Conservation (phyloP, 768 basidiomycete genomes). For the Rhodotorula diobovata region DNA sequence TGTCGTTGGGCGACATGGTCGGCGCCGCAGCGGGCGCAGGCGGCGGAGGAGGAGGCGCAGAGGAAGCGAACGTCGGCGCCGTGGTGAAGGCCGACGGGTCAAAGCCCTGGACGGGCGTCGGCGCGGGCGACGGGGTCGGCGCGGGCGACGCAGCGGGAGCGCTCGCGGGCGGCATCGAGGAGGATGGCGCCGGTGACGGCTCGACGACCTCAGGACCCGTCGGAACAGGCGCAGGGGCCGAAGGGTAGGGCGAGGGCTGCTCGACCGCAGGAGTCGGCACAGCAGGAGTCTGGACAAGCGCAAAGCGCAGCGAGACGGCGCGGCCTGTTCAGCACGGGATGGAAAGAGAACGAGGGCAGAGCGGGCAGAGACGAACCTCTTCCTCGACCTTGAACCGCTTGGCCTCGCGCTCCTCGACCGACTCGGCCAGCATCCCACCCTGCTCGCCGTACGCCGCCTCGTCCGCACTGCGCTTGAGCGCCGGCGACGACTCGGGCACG, state of each 20-base stretch:
- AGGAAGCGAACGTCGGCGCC: slow-evolving; percentile 10
- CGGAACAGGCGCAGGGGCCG: not conserved
- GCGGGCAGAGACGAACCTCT: not conserved
- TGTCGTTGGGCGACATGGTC: slow-evolving; percentile 32
- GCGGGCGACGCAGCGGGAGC: not conserved
- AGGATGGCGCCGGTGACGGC: not conserved
- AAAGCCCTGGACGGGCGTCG: slow-evolving; percentile 16
- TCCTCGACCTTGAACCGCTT: slow-evolving; percentile 34
- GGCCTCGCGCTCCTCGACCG: slow-evolving; percentile 18
- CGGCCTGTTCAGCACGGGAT: not conserved
- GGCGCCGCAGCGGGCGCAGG: slow-evolving; percentile 7
- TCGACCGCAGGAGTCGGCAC: not conserved
- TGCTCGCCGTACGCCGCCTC: slow-evolving; percentile 3
- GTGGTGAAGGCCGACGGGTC: slow-evolving; percentile 13
- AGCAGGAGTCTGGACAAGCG: not conserved
- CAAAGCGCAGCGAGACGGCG: too few species aligned
- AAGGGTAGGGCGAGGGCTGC: not conserved
- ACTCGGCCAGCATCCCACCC: not conserved
- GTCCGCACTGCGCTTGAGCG: slow-evolving; percentile 22
- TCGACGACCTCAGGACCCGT: not conserved
- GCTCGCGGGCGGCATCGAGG: not conserved
- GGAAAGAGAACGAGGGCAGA: not conserved
- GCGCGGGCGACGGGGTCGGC: not conserved
- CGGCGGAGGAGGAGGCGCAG: slow-evolving; percentile 4
- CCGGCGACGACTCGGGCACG: slow-evolving; percentile 9